Conservation (phyloP, 1,139 yeast species). For the Debaryomycetaceae sp. region DNA sequence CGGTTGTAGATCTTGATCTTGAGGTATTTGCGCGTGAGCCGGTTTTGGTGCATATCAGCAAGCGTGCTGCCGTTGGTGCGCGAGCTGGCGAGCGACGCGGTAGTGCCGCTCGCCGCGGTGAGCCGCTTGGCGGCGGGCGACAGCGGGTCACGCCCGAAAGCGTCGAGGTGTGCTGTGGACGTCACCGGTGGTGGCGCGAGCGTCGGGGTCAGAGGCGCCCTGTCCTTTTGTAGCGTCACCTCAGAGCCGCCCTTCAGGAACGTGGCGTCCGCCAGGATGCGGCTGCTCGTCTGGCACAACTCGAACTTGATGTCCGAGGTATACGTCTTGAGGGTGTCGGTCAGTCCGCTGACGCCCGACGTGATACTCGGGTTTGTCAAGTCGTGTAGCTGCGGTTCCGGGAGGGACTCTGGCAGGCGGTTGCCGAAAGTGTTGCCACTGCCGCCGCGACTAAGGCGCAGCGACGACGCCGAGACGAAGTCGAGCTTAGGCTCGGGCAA, state of each 20-base stretch:
- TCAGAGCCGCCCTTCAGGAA: not conserved
- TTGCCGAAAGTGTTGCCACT: constrained; percentile 4
- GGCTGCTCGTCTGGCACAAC: constrained; percentile 6
- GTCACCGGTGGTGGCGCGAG: too few relatives aligned
- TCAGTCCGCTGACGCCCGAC: constrained; percentile 5
- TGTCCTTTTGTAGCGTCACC: too few relatives aligned
- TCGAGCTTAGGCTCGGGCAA: constrained; percentile 5
- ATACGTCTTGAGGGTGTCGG: constrained; percentile 4
- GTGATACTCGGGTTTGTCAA: constrained; percentile 3
- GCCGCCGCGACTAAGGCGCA: constrained; percentile 3
- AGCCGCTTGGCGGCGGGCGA: too few relatives aligned
- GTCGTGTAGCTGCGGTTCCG: constrained; percentile 7
- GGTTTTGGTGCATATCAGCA: not conserved
- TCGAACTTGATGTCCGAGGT: constrained; percentile 6
- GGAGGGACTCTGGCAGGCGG: constrained; percentile 4
- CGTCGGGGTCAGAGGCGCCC: too few relatives aligned
- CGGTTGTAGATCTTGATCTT: constrained; percentile 7
- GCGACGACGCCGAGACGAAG: constrained; percentile 3
- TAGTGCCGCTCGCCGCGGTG: too few relatives aligned
- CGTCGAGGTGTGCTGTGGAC: too few relatives aligned
- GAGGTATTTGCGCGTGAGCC: not conserved
- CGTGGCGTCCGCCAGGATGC: constrained; percentile 5
- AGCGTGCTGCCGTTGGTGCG: too few relatives aligned
- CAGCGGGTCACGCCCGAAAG: too few relatives aligned
- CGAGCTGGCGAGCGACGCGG: too few relatives aligned